These are phyloP conservation scores for Wickerhamiella cacticola DNA, from an alignment of 805 yeast genomes.

Conservation along the genomic window DNA sequence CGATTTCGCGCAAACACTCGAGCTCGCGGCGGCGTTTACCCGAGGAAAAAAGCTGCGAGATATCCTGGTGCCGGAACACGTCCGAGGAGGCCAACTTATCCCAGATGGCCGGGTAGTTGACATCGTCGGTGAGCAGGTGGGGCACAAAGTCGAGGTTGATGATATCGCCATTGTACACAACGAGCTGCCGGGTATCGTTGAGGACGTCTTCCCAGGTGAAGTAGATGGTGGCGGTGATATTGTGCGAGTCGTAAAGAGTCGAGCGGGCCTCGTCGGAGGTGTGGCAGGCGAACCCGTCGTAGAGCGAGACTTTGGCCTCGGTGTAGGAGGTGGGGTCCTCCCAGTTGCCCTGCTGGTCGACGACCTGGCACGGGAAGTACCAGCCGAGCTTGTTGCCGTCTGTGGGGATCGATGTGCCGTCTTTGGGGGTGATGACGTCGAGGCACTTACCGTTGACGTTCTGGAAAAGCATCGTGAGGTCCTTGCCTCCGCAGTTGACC, in stretches of 20 bases:
- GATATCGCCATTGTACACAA: slow-evolving; percentile 83
- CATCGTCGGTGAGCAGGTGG: slow-evolving; percentile 60
- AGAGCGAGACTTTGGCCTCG: slow-evolving; percentile 38
- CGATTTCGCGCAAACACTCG: slow-evolving; percentile 70
- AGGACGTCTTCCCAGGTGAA: slow-evolving; percentile 83
- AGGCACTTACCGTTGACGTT: slow-evolving; percentile 89
- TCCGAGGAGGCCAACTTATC: slow-evolving; percentile 46
- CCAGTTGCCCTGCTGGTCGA: slow-evolving; percentile 44
- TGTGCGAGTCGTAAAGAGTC: slow-evolving; percentile 41
- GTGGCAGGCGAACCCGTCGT: slow-evolving; percentile 86
- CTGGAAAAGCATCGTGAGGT: slow-evolving; percentile 60
- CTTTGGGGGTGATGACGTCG: slow-evolving; percentile 58
- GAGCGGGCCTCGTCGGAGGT: slow-evolving; percentile 58
- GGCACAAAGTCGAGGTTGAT: slow-evolving; percentile 64
- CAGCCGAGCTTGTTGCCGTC: slow-evolving; percentile 56
- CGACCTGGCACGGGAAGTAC: slow-evolving; percentile 88
- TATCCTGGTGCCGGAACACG: slow-evolving; percentile 61
- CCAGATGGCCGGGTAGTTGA: slow-evolving; percentile 62
- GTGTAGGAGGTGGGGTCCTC: slow-evolving; percentile 42
- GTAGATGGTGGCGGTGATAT: slow-evolving; percentile 61
- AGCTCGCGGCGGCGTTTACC: slow-evolving; percentile 60
- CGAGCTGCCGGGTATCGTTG: slow-evolving; percentile 57
- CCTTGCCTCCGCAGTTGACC: slow-evolving; percentile 54
- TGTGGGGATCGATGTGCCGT: slow-evolving; percentile 58
- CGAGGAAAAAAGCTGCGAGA: slow-evolving; percentile 59